A percentile compares a stretch with the other conserved stretches of the same genome.
Evolutionary conservation across 805 yeast genomes (phyloP).

Genomic region (Pichia occidentalis): DNA sequence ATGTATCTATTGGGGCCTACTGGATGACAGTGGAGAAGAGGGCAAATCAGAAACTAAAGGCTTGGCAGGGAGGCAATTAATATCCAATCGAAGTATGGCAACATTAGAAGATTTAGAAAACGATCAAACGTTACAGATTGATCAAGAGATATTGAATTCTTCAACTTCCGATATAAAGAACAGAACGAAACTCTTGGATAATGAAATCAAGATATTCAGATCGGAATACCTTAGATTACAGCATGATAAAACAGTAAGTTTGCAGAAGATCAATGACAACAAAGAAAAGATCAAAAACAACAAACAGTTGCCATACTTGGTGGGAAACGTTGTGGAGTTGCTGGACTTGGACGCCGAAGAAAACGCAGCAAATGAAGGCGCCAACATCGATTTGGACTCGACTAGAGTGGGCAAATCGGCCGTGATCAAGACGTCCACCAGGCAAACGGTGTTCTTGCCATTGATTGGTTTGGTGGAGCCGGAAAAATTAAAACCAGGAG

Average conservation of each 20-base stretch:
- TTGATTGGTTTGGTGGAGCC: constrained; percentile 94
- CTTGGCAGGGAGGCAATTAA: no score
- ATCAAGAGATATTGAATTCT: constrained; percentile 71
- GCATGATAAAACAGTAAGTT: constrained; percentile 90
- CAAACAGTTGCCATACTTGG: constrained; percentile 91
- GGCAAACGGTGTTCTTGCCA: constrained; percentile 96
- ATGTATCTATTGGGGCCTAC: no score
- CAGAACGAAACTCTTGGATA: constrained; percentile 82
- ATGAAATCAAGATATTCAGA: constrained; percentile 90
- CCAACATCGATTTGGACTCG: constrained; percentile 89
- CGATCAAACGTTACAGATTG: constrained; percentile 54
- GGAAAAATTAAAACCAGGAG: constrained; percentile 89
- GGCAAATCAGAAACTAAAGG: no score
- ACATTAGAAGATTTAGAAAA: constrained; percentile 77
- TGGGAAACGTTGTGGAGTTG: constrained; percentile 93
- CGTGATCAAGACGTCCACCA: constrained; percentile 92
- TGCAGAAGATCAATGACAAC: constrained; percentile 90
- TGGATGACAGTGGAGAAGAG: neutral
- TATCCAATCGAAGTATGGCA: constrained; percentile 43
- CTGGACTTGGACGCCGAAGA: constrained; percentile 81
- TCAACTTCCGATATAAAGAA: constrained; percentile 79
- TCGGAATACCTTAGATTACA: constrained; percentile 85
- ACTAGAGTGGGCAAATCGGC: constrained; percentile 95
- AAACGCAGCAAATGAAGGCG: constrained; percentile 84
- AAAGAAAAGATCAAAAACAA: constrained; percentile 94